Conservation (phyloP, 2,329 filamentous ascomycete genomes). For the Aspergillus oerlinghausenensis region DNA sequence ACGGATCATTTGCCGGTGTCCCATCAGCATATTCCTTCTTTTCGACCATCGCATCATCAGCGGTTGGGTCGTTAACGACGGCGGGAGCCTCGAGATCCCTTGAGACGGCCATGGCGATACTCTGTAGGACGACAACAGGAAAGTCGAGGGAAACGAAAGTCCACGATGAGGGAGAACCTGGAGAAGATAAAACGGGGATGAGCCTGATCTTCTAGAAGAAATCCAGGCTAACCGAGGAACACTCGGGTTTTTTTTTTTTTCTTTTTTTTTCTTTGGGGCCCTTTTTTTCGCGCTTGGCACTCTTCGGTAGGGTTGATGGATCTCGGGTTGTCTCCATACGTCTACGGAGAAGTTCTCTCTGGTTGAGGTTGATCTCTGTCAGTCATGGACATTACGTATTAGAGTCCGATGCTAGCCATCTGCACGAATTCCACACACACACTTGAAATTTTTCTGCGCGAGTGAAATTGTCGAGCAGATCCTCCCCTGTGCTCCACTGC, state of each 20-base stretch:
- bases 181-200: background rate
- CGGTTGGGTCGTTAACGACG: conserved; percentile 2
- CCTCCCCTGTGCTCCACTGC: background rate
- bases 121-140: background rate
- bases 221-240: background rate
- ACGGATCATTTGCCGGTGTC: conserved; percentile 25
- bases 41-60: conserved; percentile 2
- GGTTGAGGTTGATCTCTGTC: background rate
- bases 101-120: conserved; percentile 1
- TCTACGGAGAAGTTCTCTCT: background rate
- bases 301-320: background rate
- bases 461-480: background rate
- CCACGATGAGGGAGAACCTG: background rate
- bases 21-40: conserved; percentile 6
- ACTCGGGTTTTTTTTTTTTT: background rate
- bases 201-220: background rate
- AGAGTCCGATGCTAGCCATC: background rate
- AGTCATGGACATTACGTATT: background rate
- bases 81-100: conserved; percentile 1
- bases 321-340: no score
- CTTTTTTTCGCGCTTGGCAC: background rate
- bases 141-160: background rate
- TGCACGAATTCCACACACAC: background rate
- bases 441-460: background rate
- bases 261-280: background rate